phyloP scores from a whole-genome alignment of 2,329 filamentous ascomycete species.

The Lasiodiplodia gonubiensis region DNA sequence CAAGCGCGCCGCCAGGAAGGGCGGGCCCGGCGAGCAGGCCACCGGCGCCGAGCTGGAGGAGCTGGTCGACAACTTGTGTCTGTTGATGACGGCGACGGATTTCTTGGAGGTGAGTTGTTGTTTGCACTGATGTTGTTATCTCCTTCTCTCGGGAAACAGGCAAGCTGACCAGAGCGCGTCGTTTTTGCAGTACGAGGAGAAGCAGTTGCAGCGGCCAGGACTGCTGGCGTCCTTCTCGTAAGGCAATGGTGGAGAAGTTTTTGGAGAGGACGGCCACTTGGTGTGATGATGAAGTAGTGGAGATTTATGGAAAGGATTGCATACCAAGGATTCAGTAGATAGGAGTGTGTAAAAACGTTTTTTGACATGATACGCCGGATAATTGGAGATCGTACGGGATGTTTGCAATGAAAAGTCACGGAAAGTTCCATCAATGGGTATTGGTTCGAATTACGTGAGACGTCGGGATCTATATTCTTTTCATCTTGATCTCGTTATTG shows the following conservation, averaged over 20 bases:
- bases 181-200: constrained; percentile 1
- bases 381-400: background rate
- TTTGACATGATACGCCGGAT: background rate
- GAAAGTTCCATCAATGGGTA: background rate
- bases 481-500: background rate
- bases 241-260: background rate
- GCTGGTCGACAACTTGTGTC: constrained; percentile 82
- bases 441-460: background rate
- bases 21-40: constrained; percentile 50
- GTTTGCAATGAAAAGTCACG: constrained; percentile 2
- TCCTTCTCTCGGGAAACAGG: background rate
- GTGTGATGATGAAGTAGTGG: background rate
- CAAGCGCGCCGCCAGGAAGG: constrained; percentile 85
- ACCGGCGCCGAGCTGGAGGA: constrained; percentile 62
- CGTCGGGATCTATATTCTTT: background rate
- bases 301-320: background rate
- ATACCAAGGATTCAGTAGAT: background rate
- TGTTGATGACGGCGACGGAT: constrained; percentile 79
- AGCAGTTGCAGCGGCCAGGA: background rate
- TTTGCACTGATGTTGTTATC: background rate
- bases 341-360: background rate
- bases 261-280: background rate
- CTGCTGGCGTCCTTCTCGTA: constrained; percentile 9
- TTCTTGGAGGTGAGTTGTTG: constrained; percentile 77
- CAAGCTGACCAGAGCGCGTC: background rate